These are phyloP conservation scores for Ophiostoma himal-ulmi DNA, from an alignment of 2,329 filamentous ascomycete genomes.

Conservation along the genomic window DNA sequence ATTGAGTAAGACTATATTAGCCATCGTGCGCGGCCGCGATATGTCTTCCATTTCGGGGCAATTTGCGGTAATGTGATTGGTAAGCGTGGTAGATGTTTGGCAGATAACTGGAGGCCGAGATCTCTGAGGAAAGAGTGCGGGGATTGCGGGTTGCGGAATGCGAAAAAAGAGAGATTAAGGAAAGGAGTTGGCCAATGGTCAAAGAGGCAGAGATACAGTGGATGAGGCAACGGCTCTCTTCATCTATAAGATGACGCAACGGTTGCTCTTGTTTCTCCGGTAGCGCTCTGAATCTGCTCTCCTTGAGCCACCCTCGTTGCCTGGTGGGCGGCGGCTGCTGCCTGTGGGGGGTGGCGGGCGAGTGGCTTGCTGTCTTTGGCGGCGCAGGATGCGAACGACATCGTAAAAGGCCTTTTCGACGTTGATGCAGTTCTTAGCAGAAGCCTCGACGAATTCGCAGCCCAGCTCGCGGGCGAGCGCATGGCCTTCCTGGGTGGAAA, in stretches of 20 bases:
- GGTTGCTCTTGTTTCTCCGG: slow-evolving; percentile 25
- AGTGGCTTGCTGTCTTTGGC: slow-evolving; percentile 36
- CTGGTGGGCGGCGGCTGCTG: slow-evolving; percentile 24
- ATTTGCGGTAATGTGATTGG: neutral
- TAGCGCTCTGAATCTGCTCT: slow-evolving; percentile 26
- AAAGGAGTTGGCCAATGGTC: neutral
- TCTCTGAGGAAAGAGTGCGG: neutral
- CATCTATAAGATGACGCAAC: slow-evolving; percentile 27
- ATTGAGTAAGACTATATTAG: neutral
- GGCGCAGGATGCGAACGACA: slow-evolving; percentile 82
- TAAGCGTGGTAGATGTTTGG: neutral
- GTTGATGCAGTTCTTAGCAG: slow-evolving; percentile 96
- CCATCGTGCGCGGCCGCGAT: neutral
- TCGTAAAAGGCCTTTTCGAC: slow-evolving; percentile 99
- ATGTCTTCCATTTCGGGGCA: neutral
- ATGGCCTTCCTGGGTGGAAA: slow-evolving; percentile 92
- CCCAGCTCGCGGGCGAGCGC: slow-evolving; percentile 85
- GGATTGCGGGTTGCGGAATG: neutral
- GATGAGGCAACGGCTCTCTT: neutral
- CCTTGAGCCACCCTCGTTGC: slow-evolving; percentile 22
- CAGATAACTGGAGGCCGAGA: neutral
- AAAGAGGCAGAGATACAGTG: neutral
- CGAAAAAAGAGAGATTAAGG: neutral
- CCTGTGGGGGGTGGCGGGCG: slow-evolving; percentile 26
- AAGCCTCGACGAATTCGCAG: slow-evolving; percentile 95